Base-by-base conservation (phyloP, 2,329 filamentous ascomycete genomes). In the Bipolaris gigantea region DNA sequence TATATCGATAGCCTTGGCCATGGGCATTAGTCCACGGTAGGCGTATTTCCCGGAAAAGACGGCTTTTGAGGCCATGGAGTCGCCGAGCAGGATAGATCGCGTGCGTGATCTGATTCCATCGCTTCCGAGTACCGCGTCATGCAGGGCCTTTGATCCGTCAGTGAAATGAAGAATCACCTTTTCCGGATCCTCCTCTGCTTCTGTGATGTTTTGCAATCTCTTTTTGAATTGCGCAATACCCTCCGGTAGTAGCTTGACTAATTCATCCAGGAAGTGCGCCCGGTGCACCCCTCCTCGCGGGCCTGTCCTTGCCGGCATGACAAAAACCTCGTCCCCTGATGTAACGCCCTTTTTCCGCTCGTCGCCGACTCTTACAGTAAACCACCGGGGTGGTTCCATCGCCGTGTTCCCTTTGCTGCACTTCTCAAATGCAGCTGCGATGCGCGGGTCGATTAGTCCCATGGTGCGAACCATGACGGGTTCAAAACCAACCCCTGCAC, bases 21-120 rank as follows among this genome's bases (percentile, higher is more conserved):
- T 88, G 0, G 85, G 83, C 2, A 88, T 76, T 2, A 89, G 69
- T 0, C 82, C 82, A 6, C 86, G 79, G 70, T 86, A 89, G 32
- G 83, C 86, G 69, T 83, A 83, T 57, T 86, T 84, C 30, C 80
- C 75, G 0, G 80, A 80, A 65, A 85, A 88, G 1, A 74, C 67
- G 0, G 84, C 76, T 6, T 50, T 21, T 23, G 77, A 66, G 0
- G 78, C 72, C 3, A 77, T 74, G 0, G 57, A 45, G 2, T 76
- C 65, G 0, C 81, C 82, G 2, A 87, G 73, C 5, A 88, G 68
- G 13, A 83, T 66, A 27, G 79, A 66, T 7, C 86, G 76, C 2
- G 82, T 76, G 3, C 76, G 74, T 0, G 82, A 85, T 65, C 84
- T 84, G 63, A 89, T 85, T 0, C 86, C 86, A 69, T 89, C 86